These are phyloP conservation scores for Fallopia convolvulus DNA, from an alignment of 148 eudicot species.

Conservation along the genomic window DNA sequence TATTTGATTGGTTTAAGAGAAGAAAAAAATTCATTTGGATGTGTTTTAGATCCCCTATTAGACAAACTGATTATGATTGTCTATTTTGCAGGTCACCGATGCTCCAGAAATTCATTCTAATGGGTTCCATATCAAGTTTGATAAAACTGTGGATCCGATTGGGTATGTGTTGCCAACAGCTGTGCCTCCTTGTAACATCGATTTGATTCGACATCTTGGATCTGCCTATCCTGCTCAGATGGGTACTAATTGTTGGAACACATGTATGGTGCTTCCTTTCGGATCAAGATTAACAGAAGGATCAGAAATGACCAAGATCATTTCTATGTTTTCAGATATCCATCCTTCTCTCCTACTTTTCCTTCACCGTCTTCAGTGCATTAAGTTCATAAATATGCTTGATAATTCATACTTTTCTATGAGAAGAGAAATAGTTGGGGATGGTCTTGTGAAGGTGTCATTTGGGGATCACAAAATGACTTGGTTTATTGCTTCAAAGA, in stretches of 20 bases:
- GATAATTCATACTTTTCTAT: constrained; percentile 52
- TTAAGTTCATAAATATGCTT: constrained; percentile 56
- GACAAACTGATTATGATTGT: not conserved
- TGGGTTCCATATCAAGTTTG: constrained; percentile 94
- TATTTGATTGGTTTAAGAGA: not conserved
- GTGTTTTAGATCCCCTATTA: not conserved
- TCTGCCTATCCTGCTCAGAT: constrained; percentile 28
- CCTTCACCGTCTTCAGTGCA: constrained; percentile 89
- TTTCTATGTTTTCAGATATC: constrained; percentile 82
- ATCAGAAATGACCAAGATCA: constrained; percentile 36
- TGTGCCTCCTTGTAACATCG: constrained; percentile 65
- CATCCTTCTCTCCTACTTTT: constrained; percentile 90
- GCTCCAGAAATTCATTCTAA: constrained; percentile 99
- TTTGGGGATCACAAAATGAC: constrained; percentile 64
- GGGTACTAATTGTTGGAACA: constrained; percentile 49
- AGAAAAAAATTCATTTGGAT: not conserved
- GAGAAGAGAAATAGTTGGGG: constrained; percentile 69
- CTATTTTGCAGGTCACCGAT: constrained; percentile 73
- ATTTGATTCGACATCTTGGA: constrained; percentile 41
- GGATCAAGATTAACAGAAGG: constrained; percentile 47
- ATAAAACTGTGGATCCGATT: constrained; percentile 80
- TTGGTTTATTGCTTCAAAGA: constrained; percentile 72
- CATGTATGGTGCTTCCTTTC: constrained; percentile 94
- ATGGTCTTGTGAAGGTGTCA: constrained; percentile 70
- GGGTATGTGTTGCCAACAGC: constrained; percentile 88